Evolutionary conservation across 495 filamentous ascomycete genomes (phyloP), one percentile per base, ranked within the genome.

Genomic region (Penicillium psychrofluorescens): DNA sequence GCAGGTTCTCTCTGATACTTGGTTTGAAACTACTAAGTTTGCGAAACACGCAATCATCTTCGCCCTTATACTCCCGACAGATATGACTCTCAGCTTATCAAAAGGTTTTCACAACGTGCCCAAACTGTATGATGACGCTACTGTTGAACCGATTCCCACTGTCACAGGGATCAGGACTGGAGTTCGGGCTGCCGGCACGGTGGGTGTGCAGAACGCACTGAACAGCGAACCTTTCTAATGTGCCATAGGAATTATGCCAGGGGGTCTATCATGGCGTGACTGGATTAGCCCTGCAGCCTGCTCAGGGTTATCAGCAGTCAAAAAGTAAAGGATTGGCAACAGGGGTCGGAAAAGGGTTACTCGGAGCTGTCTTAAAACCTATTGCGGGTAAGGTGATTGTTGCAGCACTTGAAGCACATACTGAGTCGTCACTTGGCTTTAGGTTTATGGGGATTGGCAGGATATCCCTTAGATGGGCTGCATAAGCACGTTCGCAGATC

Each of bases 61-160:
- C 6, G 78, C 83, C 14, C 61, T 89, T 41, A 81, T 81, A 56
- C 80, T 81, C 1, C 86, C 86, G 1, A 80, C 87, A 70, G 86
- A 91, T 50, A 79, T 90, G 50, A 83, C 84, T 13, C 64, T 90
- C 31, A 79, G 77, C 8, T 54, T 91, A 6, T 79, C 86, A 0
- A 82, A 80, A 61, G 87, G 88, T 10, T 91, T 91, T 54, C 84
- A 90, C 60, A 91, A 90, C 48, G 78, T 77, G 1, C 85, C 86
- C 1, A 81, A 76, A 40, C 61, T 90, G 1, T 90, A 90, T 49
- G 78, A 84, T 31, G 85, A 86, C 50, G 72, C 83, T 9, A 86
- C 76, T 27, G 80, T 91, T 7, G 71, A 78, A 7, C 77, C 77
- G 22, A 61, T 71, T 0, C 78, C 84, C 40, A 84, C 80, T 41